Evolutionary conservation across 768 basidiomycete genomes (phyloP).

Genomic region (Boletus patriciae): DNA sequence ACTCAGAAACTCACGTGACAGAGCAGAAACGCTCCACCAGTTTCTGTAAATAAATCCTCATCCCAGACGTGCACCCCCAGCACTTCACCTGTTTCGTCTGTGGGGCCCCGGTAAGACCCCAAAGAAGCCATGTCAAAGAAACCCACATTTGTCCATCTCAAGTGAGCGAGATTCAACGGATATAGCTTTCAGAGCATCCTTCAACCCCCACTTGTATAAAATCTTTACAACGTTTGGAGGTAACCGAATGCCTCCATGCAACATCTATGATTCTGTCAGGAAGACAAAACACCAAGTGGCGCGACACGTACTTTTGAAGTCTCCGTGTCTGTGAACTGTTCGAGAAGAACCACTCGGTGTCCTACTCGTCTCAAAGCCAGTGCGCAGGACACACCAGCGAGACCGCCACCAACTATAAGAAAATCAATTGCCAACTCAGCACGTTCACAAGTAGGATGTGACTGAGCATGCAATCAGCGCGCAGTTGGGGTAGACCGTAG

Average conservation of each 20-base stretch:
- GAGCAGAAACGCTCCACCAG: conserved; percentile 49
- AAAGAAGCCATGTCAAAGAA: background rate
- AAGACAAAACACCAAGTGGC: background rate
- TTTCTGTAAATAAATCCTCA: conserved; percentile 47
- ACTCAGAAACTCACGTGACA: conserved; percentile 41
- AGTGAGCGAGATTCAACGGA: conserved; percentile 23
- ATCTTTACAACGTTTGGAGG: conserved; percentile 61
- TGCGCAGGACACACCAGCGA: conserved; percentile 58
- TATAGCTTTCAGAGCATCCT: conserved; percentile 41
- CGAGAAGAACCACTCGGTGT: conserved; percentile 60
- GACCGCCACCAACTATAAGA: conserved; percentile 50
- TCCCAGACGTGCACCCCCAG: conserved; percentile 49
- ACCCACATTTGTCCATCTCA: conserved; percentile 31
- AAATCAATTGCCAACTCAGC: conserved; percentile 36
- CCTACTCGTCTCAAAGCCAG: conserved; percentile 55
- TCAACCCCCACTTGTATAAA: conserved; percentile 56
- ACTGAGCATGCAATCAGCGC: conserved; percentile 10
- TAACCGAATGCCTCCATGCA: conserved; percentile 44
- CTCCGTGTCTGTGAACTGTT: conserved; percentile 45
- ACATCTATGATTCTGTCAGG: conserved; percentile 25
- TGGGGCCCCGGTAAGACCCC: conserved; percentile 6
- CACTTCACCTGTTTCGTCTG: conserved; percentile 45
- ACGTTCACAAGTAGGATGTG: conserved; percentile 10
- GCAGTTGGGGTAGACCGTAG: background rate
- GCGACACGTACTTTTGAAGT: conserved; percentile 32